These are phyloP conservation scores for Pistacia vera DNA, from an alignment of 345 rosid genomes.

Conservation along the genomic window DNA sequence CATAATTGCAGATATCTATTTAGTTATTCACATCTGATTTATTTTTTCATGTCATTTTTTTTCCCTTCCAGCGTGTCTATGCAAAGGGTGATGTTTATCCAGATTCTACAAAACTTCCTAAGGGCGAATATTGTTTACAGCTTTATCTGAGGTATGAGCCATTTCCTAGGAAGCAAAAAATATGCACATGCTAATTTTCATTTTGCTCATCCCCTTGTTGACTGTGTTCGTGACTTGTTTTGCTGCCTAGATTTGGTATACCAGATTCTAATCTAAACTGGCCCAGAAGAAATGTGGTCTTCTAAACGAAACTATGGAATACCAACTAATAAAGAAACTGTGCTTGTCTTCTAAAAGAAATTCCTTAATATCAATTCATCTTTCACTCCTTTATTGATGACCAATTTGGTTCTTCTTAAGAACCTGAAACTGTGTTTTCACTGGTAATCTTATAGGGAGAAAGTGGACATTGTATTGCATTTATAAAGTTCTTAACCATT, in stretches of 20 bases:
- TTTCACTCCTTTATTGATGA: not conserved
- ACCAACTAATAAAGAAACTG: not conserved
- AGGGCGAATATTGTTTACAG: constrained; percentile 89
- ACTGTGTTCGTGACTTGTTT: not conserved
- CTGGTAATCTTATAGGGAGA: too few relatives aligned
- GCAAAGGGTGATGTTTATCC: constrained; percentile 94
- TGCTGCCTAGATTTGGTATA: constrained; percentile 2
- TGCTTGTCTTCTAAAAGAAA: constrained; percentile 6
- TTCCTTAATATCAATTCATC: constrained; percentile 11
- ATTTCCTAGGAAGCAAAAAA: constrained; percentile 2
- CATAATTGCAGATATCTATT: constrained; percentile 9
- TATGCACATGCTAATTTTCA: not conserved
- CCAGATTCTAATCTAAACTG: constrained; percentile 4
- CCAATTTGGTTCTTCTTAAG: constrained; percentile 7
- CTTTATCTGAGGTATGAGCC: constrained; percentile 66
- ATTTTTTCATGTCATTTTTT: not conserved
- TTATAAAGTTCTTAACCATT: constrained; percentile 3
- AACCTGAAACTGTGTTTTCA: not conserved
- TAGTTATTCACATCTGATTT: constrained; percentile 9
- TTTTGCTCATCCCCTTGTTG: not conserved
- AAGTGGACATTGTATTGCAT: not conserved
- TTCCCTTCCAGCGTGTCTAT: constrained; percentile 63
- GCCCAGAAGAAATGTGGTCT: constrained; percentile 8
- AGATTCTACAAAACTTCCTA: constrained; percentile 71
- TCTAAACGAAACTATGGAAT: constrained; percentile 9